Conservation (phyloP, 768 basidiomycete species). For the Mycena albidolilacea region DNA sequence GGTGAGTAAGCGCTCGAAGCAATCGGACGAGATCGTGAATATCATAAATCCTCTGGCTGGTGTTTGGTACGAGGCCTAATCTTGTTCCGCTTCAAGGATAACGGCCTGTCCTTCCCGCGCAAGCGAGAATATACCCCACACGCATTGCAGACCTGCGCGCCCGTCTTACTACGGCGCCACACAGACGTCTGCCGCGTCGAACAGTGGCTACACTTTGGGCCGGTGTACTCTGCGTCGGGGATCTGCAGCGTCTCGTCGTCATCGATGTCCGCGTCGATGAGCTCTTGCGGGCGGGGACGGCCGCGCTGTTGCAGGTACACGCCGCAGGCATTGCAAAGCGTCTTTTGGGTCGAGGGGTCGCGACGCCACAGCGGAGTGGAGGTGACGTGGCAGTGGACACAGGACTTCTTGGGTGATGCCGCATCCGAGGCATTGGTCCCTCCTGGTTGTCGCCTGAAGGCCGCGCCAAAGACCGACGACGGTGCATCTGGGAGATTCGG, state of each 20-base stretch:
- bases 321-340: constrained; percentile 32
- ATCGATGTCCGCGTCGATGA: constrained; percentile 28
- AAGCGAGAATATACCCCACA: constrained; percentile 66
- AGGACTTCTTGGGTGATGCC: constrained; percentile 11
- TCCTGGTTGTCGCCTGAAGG: neutral
- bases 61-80: constrained; percentile 67
- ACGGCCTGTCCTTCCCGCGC: constrained; percentile 62
- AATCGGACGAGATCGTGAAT: too few species aligned
- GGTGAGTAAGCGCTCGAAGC: too few species aligned
- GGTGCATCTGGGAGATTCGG: neutral
- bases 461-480: neutral
- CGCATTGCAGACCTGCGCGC: constrained; percentile 66
- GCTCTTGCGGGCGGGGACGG: constrained; percentile 14
- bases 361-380: constrained; percentile 31
- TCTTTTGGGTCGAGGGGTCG: constrained; percentile 21
- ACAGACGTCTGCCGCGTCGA: constrained; percentile 65
- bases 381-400: constrained; percentile 30
- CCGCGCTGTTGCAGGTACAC: constrained; percentile 28
- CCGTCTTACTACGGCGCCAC: constrained; percentile 66
- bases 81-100: constrained; percentile 62
- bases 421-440: neutral
- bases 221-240: constrained; percentile 18
- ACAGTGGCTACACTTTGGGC: constrained; percentile 65
- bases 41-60: constrained; percentile 1
- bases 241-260: constrained; percentile 8